A percentile compares a stretch with the other conserved stretches of the same genome.
Conservation (phyloP, 208 protist species). For the Tritrichomonas musculus region DNA sequence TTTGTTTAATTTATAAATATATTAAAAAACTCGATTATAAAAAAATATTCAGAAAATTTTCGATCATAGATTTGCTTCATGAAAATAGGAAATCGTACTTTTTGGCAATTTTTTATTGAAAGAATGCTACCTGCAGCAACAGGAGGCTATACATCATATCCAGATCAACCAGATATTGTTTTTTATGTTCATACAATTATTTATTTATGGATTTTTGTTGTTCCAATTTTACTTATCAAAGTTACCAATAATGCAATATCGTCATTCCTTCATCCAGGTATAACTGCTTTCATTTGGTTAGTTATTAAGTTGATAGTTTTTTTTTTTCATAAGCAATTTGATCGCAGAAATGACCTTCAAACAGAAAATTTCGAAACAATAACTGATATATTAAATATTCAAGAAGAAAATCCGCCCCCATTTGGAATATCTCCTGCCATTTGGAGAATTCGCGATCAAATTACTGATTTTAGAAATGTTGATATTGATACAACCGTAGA, state of each 20-base stretch:
- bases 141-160: not conserved
- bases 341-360: not conserved
- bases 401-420: not conserved
- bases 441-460: not conserved
- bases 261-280: not conserved
- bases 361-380: too few species aligned
- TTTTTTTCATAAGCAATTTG: not conserved
- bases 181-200: slow-evolving; percentile 8
- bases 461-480: not conserved
- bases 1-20: too few species aligned
- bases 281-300: not conserved
- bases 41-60: too few species aligned
- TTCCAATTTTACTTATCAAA: not conserved
- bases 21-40: too few species aligned
- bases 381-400: too few species aligned
- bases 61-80: too few species aligned
- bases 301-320: not conserved
- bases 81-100: not conserved
- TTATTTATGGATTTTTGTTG: not conserved
- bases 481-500: not conserved
- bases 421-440: not conserved
- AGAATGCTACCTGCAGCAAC: not conserved
- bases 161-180: not conserved
- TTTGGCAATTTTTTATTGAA: not conserved
- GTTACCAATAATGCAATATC: not conserved